A percentile compares a stretch with the other conserved stretches of the same genome.
Conservation (phyloP, 371 early-diverging fungal genomes). For the Chytridium lagenaria region DNA sequence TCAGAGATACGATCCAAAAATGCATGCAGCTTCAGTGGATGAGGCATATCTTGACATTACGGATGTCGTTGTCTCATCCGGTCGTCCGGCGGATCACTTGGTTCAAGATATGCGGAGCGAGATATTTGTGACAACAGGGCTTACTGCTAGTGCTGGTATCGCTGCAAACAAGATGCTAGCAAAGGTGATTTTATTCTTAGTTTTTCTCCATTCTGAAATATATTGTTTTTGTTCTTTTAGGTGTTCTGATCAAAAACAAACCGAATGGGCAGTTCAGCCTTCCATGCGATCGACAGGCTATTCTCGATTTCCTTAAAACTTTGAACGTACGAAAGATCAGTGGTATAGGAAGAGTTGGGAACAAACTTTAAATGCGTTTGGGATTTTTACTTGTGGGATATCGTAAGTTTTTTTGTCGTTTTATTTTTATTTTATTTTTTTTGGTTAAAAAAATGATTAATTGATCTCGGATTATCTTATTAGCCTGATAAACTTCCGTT, state of each 20-base stretch:
- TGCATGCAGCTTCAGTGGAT: conserved; percentile 64
- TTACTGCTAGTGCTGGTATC: conserved; percentile 72
- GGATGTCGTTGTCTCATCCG: conserved; percentile 52
- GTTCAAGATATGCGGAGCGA: conserved; percentile 62
- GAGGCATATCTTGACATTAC: conserved; percentile 73
- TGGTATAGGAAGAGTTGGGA: conserved; percentile 44
- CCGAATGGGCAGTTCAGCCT: conserved; percentile 67
- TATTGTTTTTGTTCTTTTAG: no score
- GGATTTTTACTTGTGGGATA: conserved; percentile 34
- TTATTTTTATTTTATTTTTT: no score
- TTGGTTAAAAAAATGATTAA: no score
- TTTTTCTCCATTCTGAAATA: neutral
- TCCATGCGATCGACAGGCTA: conserved; percentile 23
- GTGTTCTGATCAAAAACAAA: conserved; percentile 67
- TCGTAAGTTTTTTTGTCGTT: conserved; percentile 16
- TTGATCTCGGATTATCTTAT: neutral
- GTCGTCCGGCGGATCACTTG: conserved; percentile 55
- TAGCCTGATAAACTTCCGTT: conserved; percentile 3
- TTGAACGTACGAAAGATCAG: conserved; percentile 47
- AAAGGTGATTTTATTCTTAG: conserved; percentile 38
- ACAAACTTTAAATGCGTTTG: conserved; percentile 41
- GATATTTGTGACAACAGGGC: conserved; percentile 59
- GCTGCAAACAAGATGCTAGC: conserved; percentile 67
- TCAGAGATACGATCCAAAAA: conserved; percentile 66
- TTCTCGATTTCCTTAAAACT: conserved; percentile 33